Base-by-base conservation (phyloP, 495 filamentous ascomycete genomes). In the Aspergillus mulundensis region DNA sequence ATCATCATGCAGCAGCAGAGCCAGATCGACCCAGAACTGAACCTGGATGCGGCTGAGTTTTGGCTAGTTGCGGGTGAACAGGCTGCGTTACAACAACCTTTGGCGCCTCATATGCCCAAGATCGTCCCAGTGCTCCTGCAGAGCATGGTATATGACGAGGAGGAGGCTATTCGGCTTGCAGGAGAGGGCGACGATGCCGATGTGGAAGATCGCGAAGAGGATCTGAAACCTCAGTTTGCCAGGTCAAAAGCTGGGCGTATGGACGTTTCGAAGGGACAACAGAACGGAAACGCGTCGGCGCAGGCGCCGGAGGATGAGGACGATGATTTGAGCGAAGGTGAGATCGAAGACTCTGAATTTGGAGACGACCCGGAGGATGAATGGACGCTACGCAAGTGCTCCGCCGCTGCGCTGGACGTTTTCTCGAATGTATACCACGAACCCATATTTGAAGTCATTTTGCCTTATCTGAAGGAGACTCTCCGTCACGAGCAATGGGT, bases 331-430 rank as follows among this genome's bases (percentile, higher is more conserved):
- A 91, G 91, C 59, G 94, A 97, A 58, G 94, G 91, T 21, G 93
- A 97, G 70, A 84, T 96, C 48, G 86, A 88, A 43, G 86, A 91
- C 44, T 89, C 90, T 19, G 88, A 89, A 42, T 74, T 74, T 48
- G 73, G 71, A 18, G 87, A 81, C 42, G 90, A 93, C 55, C 87
- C 91, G 2, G 95, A 97, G 66, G 94, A 94, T 62, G 84, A 87
- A 60, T 99, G 94, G 94, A 97, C 93, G 46, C 75, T 99, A 48
- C 82, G 94, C 50, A 99, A 99, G 71, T 99, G 95, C 74, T 99
- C 94, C 30, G 94, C 95, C 16, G 95, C 94, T 21, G 92, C 95
- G 20, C 73, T 99, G 24, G 95, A 99, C 68, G 89, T 97, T 3
- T 89, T 99, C 50, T 90, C 94, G 34, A 89, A 86, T 41, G 88